phyloP scores from a whole-genome alignment of 176 grass and related monocot genomes.

The Pharus latifolius region DNA sequence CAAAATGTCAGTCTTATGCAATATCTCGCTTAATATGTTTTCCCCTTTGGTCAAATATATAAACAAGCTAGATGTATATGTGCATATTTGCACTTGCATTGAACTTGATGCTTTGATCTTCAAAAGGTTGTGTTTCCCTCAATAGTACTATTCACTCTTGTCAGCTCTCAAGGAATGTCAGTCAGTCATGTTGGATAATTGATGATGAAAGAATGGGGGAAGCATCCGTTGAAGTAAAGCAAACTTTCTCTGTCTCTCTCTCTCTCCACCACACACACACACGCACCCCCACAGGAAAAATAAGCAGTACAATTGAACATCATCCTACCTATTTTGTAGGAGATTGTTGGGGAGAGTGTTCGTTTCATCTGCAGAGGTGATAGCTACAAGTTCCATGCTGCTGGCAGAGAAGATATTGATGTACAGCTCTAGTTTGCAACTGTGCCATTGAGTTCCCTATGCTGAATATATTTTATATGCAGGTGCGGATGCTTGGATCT shows the following conservation, averaged over 20 bases:
- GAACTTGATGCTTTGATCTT: slow-evolving; percentile 5
- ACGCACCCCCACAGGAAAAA: neutral
- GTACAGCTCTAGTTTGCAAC: slow-evolving; percentile 36
- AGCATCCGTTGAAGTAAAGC: slow-evolving; percentile 86
- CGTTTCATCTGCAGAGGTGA: slow-evolving; percentile 58
- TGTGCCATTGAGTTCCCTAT: slow-evolving; percentile 8
- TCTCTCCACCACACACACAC: neutral
- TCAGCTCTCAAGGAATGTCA: slow-evolving; percentile 93
- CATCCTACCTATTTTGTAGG: slow-evolving; percentile 28
- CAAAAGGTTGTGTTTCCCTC: neutral
- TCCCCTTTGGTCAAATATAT: neutral
- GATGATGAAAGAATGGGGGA: slow-evolving; percentile 99
- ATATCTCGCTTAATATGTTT: neutral
- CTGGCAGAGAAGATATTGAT: slow-evolving; percentile 98
- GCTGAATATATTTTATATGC: slow-evolving; percentile 15
- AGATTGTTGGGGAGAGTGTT: slow-evolving; percentile 70
- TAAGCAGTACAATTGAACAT: slow-evolving; percentile 1
- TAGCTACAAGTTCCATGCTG: slow-evolving; percentile 85
- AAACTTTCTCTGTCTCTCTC: neutral
- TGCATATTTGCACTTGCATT: neutral
- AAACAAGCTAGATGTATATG: neutral
- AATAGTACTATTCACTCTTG: neutral
- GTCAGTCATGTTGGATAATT: slow-evolving; percentile 95
- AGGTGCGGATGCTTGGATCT: slow-evolving; percentile 97
- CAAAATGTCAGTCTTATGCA: neutral